Conservation (phyloP, 257 asterid genomes). For the Nicotiana knightiana region DNA sequence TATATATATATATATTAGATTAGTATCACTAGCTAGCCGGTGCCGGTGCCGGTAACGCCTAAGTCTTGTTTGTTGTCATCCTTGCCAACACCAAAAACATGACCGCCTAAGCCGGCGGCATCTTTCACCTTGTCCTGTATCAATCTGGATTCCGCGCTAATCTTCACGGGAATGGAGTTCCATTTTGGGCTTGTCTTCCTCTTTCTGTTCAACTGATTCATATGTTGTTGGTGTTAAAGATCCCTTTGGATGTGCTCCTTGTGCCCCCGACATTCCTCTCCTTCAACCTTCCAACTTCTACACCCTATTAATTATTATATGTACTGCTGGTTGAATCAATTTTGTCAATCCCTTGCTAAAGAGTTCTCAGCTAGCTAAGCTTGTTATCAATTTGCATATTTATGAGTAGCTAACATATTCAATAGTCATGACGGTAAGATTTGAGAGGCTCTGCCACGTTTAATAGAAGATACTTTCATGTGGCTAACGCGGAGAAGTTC, state of each 20-base stretch:
- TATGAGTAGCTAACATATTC: too few species aligned
- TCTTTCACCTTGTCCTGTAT: constrained; percentile 79
- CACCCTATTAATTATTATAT: too few species aligned
- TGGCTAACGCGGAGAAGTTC: not conserved
- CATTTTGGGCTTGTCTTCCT: constrained; percentile 47
- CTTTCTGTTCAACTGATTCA: constrained; percentile 54
- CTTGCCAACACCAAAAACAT: constrained; percentile 65
- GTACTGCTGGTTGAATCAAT: too few species aligned
- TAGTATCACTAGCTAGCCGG: constrained; percentile 25
- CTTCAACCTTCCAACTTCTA: not conserved
- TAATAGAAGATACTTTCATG: not conserved
- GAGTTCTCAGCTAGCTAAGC: too few species aligned
- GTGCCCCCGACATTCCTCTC: constrained; percentile 73
- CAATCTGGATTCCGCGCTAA: constrained; percentile 59
- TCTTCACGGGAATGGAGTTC: constrained; percentile 67
- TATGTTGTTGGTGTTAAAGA: constrained; percentile 66
- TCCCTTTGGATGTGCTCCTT: constrained; percentile 89
- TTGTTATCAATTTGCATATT: too few species aligned
- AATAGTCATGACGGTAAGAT: too few species aligned
- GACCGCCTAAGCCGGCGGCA: constrained; percentile 78
- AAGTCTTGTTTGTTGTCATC: constrained; percentile 58
- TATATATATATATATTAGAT: too few species aligned
- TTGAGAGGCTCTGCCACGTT: too few species aligned
- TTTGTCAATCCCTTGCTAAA: too few species aligned
- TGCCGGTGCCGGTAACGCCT: constrained; percentile 77